Evolutionary conservation across 306 rosid genomes (phyloP), one percentile per base, ranked within the genome.

Genomic region (Erythrophleum fordii): DNA sequence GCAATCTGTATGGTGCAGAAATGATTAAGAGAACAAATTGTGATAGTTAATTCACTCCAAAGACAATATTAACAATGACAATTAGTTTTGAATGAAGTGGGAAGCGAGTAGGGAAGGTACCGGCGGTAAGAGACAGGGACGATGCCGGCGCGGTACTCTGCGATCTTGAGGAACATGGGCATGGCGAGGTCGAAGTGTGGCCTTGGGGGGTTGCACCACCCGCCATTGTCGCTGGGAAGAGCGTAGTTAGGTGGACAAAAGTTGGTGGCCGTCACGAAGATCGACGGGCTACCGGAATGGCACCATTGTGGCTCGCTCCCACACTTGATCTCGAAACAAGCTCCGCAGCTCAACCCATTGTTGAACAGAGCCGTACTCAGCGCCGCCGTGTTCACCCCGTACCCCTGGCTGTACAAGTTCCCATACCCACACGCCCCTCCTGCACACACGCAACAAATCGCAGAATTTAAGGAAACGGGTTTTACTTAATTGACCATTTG

Each of bases 391-490:
- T 79, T 92, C 9, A 87, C 90, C 0, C 98, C 98, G 37, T 94
- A 94, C 11, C 98, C 98, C 60, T 94, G 92, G 80, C 95, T 92
- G 72, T 92, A 94, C 51, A 94, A 69, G 53, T 94, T 94, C 2
- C 95, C 95, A 20, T 94, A 94, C 1, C 98, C 98, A 48, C 98
- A 94, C 0, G 98, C 98, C 8, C 98, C 98, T 2, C 95, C 97
- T 92, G 79, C 46, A 62, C 42, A n/a, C n/a, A n/a, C 48, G 14
- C 0, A 9, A n/a, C 1, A 75, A 4, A 25, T 20, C 2, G 25
- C 20, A 46, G 1, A 46, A 11, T 62, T 29, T 44, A 18, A 18
- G 8, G 34, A 1, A 20, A 46, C 26, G 59, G 39, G 20, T 1
- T 6, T 73, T 5, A 2, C 6, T 10, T 37, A n/a, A 22, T 4